phyloP scores from a whole-genome alignment of 2,329 filamentous ascomycete species.

The Annulohypoxylon truncatum region DNA sequence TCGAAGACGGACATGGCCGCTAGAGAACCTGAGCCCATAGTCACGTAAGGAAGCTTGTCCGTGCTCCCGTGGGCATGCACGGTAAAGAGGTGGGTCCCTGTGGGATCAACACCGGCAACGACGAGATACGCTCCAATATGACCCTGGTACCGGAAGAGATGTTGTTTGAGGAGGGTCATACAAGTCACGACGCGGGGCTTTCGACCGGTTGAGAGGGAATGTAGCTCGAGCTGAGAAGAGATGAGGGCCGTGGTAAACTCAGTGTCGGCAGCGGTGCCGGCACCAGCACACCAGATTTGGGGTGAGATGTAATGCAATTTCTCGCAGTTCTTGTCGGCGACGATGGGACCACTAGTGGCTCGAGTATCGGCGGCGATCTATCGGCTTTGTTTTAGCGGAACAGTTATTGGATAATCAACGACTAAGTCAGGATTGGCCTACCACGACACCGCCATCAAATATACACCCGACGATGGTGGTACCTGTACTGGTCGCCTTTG shows the following conservation, averaged over 20 bases:
- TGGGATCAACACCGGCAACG: slow-evolving; percentile 95
- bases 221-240: slow-evolving; percentile 97
- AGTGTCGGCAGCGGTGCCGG: slow-evolving; percentile 96
- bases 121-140: slow-evolving; percentile 98
- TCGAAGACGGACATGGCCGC: slow-evolving; percentile 99
- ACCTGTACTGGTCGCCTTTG: slow-evolving; percentile 98
- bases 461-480: slow-evolving; percentile 99
- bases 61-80: slow-evolving; percentile 98
- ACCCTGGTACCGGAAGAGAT: slow-evolving; percentile 98
- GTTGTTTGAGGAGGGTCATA: slow-evolving; percentile 99
- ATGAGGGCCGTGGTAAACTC: slow-evolving; percentile 99
- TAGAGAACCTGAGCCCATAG: slow-evolving; percentile 96
- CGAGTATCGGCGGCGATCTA: slow-evolving; percentile 98
- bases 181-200: slow-evolving; percentile 97
- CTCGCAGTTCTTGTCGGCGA: slow-evolving; percentile 99
- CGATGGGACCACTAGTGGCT: slow-evolving; percentile 96
- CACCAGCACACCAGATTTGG: slow-evolving; percentile 99
- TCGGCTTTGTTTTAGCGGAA: slow-evolving; percentile 29
- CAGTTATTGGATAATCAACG: background rate
- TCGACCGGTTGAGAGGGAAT: slow-evolving; percentile 94
- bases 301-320: slow-evolving; percentile 99
- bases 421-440: slow-evolving; percentile 58
- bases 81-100: slow-evolving; percentile 94
- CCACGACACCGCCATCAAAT: slow-evolving; percentile 95
- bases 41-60: slow-evolving; percentile 98